Base-by-base conservation (phyloP, 345 rosid species). In the Rhizophora mangle region DNA sequence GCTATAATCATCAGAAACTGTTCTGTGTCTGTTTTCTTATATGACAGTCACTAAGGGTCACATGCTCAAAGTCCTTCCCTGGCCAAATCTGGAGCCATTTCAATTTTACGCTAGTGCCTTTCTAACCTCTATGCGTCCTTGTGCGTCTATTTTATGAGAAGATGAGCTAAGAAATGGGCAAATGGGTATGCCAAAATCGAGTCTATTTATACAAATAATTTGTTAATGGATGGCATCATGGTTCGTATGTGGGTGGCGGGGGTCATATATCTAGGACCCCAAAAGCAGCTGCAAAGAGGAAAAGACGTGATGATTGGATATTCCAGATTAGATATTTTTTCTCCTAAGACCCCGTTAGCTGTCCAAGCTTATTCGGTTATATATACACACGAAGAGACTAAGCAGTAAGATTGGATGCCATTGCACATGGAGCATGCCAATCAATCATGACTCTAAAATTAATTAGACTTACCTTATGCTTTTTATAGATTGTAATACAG, bases 221-320 rank as follows among this genome's bases (percentile, higher is more conserved):
- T 54, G 75, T 47, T 59, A 72, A 72, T 77, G 87, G 83, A 79
- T 72, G 80, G 83, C 73, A 88, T 84, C 72, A 86, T 82, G 62
- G 64, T 84, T 74, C 71, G 20, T 71, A 39, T 26, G 76, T 87
- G 85, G 76, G 78, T 77, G 87, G 74, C 80, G 81, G 3, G 26
- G 60, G 81, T 71, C 49, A 13, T 3, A 72, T 71, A 75, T 83
- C 84, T 70, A 78, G 69, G 81, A 85, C 82, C 69, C 80, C 71
- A 80, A 91, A 87, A 80, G 86, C 89, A 80, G 90, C 83, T 62
- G 32, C 82, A 78, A 68, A 66, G 65, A 55, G 32, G 53, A 61
- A 73, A 47, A 75, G 68, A 81, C 86, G 83, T 75, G 60, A 86
- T 89, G 81, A 90, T 82, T 86, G 82, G 71, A 69, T 65, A 18